Percentiles rank a stretch among this genome's conserved stretches.
These are phyloP conservation scores for Picochlorum sp. DNA, from an alignment of 139 green algal genomes.

Conservation along the genomic window DNA sequence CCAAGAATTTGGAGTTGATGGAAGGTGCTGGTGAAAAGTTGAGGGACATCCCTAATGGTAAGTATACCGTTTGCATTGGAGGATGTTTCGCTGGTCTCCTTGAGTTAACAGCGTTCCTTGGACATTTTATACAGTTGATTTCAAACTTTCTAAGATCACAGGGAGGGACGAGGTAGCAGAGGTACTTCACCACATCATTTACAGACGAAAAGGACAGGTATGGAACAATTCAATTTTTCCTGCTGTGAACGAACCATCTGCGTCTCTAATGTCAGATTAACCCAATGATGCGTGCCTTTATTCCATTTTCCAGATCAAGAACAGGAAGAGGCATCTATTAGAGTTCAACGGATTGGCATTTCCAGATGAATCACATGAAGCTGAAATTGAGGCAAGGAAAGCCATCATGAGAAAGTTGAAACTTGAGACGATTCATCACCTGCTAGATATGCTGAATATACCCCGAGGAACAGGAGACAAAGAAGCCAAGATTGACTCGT, in stretches of 20 bases:
- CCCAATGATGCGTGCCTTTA: too few relatives aligned
- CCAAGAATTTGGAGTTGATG: too few relatives aligned
- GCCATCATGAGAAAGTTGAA: slow-evolving; percentile 40
- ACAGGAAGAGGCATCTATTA: slow-evolving; percentile 48
- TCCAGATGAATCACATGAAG: slow-evolving; percentile 30
- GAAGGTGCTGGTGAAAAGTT: slow-evolving; percentile 54
- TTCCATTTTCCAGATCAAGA: too few relatives aligned
- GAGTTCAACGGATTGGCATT: slow-evolving; percentile 54
- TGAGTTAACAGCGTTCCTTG: too few relatives aligned
- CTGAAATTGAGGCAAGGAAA: slow-evolving; percentile 30
- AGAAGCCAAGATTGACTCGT: slow-evolving; percentile 38
- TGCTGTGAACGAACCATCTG: background rate
- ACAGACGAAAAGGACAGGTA: slow-evolving; percentile 34
- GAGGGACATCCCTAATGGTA: slow-evolving; percentile 65
- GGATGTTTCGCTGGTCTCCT: too few relatives aligned
- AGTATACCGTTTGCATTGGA: too few relatives aligned
- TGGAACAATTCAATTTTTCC: too few relatives aligned
- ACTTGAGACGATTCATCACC: slow-evolving; percentile 29
- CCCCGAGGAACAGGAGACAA: slow-evolving; percentile 33
- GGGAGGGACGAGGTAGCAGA: slow-evolving; percentile 47
- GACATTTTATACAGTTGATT: too few relatives aligned
- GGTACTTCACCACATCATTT: slow-evolving; percentile 48
- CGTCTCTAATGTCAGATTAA: background rate
- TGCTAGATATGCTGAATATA: slow-evolving; percentile 56
- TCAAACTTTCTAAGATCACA: slow-evolving; percentile 51